Conservation (phyloP, 495 filamentous ascomycete species). For the Aspergillus biplanus region DNA sequence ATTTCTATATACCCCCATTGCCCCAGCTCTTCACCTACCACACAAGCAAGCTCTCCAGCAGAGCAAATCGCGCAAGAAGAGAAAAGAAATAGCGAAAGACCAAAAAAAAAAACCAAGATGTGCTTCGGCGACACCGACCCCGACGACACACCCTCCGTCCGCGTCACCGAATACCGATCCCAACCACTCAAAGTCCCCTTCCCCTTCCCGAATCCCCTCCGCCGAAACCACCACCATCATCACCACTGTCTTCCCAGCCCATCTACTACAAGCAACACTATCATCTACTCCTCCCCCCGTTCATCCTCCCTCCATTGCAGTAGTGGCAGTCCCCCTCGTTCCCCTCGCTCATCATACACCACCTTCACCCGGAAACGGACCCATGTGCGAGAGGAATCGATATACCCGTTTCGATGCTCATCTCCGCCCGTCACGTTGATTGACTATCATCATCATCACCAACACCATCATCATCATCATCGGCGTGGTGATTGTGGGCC, state of each 20-base stretch:
- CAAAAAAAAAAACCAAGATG: constrained; percentile 17
- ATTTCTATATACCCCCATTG: too few relatives aligned
- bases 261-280: constrained; percentile 6
- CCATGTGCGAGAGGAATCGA: constrained; percentile 20
- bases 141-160: constrained; percentile 19
- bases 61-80: neutral
- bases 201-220: constrained; percentile 16
- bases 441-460: constrained; percentile 3
- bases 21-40: neutral
- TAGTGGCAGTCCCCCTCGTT: constrained; percentile 11
- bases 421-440: neutral
- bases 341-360: constrained; percentile 23
- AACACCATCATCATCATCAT: neutral
- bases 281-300: constrained; percentile 1
- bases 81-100: neutral
- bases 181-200: constrained; percentile 17
- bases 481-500: constrained; percentile 6
- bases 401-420: constrained; percentile 12
- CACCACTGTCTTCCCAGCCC: constrained; percentile 2
- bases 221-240: constrained; percentile 6
- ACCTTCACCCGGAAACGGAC: constrained; percentile 19
- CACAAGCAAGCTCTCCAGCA: neutral
- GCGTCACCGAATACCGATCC: constrained; percentile 20
- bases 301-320: constrained; percentile 7
- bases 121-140: constrained; percentile 26